phyloP scores from a whole-genome alignment of 2,329 filamentous ascomycete species.

The Penicillium sp. region DNA sequence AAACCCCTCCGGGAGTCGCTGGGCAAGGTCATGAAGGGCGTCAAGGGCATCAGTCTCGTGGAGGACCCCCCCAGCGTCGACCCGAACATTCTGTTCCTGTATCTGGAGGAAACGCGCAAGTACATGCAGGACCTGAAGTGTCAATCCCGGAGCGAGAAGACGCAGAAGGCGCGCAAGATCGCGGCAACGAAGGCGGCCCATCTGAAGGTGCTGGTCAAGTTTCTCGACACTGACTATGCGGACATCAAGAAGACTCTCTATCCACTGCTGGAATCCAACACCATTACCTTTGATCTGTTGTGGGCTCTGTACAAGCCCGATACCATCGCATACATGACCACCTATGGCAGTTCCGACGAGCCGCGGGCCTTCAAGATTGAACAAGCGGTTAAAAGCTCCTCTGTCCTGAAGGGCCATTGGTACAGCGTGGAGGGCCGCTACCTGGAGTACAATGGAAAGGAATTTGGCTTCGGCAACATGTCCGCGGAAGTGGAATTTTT shows the following conservation, averaged over 20 bases:
- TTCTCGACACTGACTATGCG: slow-evolving; percentile 77
- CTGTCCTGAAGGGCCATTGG: slow-evolving; percentile 68
- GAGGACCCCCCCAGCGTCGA: slow-evolving; percentile 73
- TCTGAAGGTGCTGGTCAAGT: slow-evolving; percentile 69
- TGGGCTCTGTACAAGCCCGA: slow-evolving; percentile 90
- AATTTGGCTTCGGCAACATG: slow-evolving; percentile 72
- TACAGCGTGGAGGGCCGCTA: slow-evolving; percentile 73
- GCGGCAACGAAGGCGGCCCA: slow-evolving; percentile 43
- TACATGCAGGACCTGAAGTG: slow-evolving; percentile 64
- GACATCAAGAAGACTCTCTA: slow-evolving; percentile 75
- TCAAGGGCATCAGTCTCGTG: slow-evolving; percentile 75
- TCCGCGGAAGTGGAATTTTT: slow-evolving; percentile 69
- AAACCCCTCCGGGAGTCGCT: slow-evolving; percentile 71
- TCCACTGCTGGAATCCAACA: slow-evolving; percentile 73
- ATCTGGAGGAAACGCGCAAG: slow-evolving; percentile 71
- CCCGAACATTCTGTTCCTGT: slow-evolving; percentile 69
- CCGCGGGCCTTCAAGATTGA: slow-evolving; percentile 81
- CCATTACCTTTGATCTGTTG: slow-evolving; percentile 83
- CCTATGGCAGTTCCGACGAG: slow-evolving; percentile 72
- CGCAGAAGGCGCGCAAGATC: slow-evolving; percentile 41
- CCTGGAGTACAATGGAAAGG: slow-evolving; percentile 84
- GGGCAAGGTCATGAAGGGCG: slow-evolving; percentile 67
- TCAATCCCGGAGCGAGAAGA: slow-evolving; percentile 58
- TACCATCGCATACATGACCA: slow-evolving; percentile 72
- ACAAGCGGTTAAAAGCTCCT: slow-evolving; percentile 65